A percentile compares a stretch with the other conserved stretches of the same genome.
phyloP scores from a whole-genome alignment of 2,329 filamentous ascomycete genomes.

The Harringtonia lauricola region DNA sequence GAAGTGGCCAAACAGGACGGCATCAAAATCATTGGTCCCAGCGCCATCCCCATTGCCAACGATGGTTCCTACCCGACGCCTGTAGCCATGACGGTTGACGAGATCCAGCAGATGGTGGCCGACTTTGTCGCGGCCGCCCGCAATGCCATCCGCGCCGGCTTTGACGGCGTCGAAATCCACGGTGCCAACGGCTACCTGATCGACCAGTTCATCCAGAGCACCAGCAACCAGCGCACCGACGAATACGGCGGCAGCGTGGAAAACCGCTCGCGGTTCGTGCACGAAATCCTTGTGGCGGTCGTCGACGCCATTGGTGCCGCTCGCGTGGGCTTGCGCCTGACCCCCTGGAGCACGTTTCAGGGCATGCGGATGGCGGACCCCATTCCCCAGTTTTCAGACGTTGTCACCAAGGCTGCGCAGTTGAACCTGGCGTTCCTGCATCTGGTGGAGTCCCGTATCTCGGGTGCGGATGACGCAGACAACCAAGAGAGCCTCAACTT shows the following conservation, averaged over 20 bases:
- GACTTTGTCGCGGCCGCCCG: constrained; percentile 21
- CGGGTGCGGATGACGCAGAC: constrained; percentile 14
- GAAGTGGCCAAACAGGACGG: constrained; percentile 19
- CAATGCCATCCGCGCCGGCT: constrained; percentile 41
- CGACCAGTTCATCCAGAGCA: constrained; percentile 44
- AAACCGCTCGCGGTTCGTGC: constrained; percentile 37
- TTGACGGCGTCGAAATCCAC: constrained; percentile 31
- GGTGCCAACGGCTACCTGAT: constrained; percentile 28
- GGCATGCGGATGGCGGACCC: constrained; percentile 48
- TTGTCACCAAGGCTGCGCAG: constrained; percentile 34
- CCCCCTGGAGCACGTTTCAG: constrained; percentile 45
- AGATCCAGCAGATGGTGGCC: constrained; percentile 23
- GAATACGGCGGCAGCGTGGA: constrained; percentile 42
- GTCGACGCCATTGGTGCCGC: constrained; percentile 36
- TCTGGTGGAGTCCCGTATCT: constrained; percentile 40
- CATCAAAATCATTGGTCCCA: constrained; percentile 20
- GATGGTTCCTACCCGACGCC: constrained; percentile 15
- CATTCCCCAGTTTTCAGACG: constrained; percentile 43
- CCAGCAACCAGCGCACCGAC: constrained; percentile 41
- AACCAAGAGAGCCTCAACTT: constrained; percentile 16
- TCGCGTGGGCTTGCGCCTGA: constrained; percentile 38
- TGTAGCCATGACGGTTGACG: constrained; percentile 28
- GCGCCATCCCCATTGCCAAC: constrained; percentile 30
- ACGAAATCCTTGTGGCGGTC: constrained; percentile 41
- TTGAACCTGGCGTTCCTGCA: constrained; percentile 44